Percentiles rank a stretch among this genome's conserved stretches.
Conservation (phyloP, 768 basidiomycete genomes). For the Serendipita sp. region DNA sequence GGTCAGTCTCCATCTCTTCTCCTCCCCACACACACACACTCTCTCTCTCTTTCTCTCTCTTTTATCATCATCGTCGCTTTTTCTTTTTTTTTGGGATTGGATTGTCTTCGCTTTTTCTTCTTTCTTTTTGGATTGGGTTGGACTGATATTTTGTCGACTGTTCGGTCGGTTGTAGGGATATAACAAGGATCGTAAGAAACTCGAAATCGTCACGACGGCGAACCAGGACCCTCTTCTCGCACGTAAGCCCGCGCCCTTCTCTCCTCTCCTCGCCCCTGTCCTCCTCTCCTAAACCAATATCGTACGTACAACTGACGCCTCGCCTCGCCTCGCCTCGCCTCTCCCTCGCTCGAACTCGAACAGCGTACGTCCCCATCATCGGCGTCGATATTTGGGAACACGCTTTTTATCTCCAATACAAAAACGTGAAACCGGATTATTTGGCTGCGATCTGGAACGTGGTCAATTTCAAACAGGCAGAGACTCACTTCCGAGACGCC, state of each 20-base stretch:
- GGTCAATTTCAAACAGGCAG: slow-evolving; percentile 90
- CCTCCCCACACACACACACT: too few relatives aligned
- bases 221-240: slow-evolving; percentile 86
- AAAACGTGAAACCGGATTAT: slow-evolving; percentile 91
- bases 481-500: too few relatives aligned
- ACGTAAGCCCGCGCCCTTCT: slow-evolving; percentile 18
- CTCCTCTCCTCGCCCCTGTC: slow-evolving; percentile 20
- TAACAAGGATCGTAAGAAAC: slow-evolving; percentile 44
- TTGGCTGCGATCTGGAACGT: slow-evolving; percentile 91
- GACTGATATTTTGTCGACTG: not conserved
- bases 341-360: not conserved
- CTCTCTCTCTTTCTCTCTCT: too few relatives aligned
- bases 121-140: not conserved
- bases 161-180: slow-evolving; percentile 35
- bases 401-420: slow-evolving; percentile 63
- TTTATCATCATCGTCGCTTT: not conserved
- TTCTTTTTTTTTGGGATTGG: not conserved
- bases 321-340: not conserved
- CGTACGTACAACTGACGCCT: slow-evolving; percentile 6
- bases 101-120: not conserved
- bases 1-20: slow-evolving; percentile 24
- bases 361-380: slow-evolving; percentile 77
- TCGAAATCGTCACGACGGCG: slow-evolving; percentile 82
- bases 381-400: slow-evolving; percentile 98
- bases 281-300: not conserved